Conservation (phyloP, 129 eudicot species). For the Artemisia annua region DNA sequence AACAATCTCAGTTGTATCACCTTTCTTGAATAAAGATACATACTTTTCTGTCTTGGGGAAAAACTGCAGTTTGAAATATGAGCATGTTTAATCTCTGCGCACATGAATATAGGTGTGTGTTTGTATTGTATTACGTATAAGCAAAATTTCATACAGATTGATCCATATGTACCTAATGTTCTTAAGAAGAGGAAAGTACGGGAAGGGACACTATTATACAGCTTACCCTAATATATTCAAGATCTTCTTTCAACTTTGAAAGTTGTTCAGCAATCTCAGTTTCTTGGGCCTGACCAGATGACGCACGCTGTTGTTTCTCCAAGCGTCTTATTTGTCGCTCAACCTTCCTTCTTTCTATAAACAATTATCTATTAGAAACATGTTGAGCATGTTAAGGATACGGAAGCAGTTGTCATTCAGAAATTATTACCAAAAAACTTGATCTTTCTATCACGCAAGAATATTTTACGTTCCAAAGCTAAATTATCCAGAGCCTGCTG, state of each 20-base stretch:
- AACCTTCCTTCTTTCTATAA: conserved; percentile 88
- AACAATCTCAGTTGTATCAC: conserved; percentile 59
- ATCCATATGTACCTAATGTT: background rate
- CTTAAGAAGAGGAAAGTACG: background rate
- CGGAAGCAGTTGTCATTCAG: background rate
- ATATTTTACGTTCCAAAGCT: conserved; percentile 78
- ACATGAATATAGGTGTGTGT: background rate
- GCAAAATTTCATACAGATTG: conserved; percentile 1
- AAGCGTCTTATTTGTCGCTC: conserved; percentile 78
- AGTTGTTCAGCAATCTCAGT: conserved; percentile 68
- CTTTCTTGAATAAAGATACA: conserved; percentile 75
- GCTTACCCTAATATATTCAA: conserved; percentile 89
- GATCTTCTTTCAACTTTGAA: conserved; percentile 79
- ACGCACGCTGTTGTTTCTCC: conserved; percentile 80
- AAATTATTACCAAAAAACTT: conserved; percentile 75
- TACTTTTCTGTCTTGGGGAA: conserved; percentile 95
- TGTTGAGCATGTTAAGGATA: background rate
- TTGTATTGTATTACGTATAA: background rate
- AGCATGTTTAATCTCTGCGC: conserved; percentile 18
- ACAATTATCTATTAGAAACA: conserved; percentile 7
- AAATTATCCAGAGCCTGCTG: conserved; percentile 63
- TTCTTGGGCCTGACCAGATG: conserved; percentile 69
- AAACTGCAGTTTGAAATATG: conserved; percentile 54
- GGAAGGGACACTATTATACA: background rate
- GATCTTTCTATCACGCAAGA: conserved; percentile 74